Evolutionary conservation across 805 yeast species (phyloP).

Genomic region (Saturnispora sanitii): DNA sequence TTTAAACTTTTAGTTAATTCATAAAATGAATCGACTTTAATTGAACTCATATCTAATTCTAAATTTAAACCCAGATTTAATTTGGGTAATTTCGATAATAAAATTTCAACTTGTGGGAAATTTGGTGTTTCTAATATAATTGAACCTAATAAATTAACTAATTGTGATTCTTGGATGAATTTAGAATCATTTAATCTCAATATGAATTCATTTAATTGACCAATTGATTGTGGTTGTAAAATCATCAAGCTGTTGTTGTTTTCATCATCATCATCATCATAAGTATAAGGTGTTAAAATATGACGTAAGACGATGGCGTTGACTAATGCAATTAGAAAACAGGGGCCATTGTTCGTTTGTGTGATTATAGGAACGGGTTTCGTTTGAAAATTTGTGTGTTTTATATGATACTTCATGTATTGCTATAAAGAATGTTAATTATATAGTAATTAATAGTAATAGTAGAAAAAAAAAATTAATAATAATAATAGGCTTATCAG

Average conservation of each 20-base stretch:
- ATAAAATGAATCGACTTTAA: slow-evolving; percentile 17
- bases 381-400: not conserved
- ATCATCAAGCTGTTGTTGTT: too few species aligned
- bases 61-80: slow-evolving; percentile 58
- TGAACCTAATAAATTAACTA: slow-evolving; percentile 1
- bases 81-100: slow-evolving; percentile 7
- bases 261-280: too few species aligned
- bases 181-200: slow-evolving; percentile 3
- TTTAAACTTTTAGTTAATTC: slow-evolving; percentile 15
- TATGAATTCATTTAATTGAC: not conserved
- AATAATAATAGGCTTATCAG: too few species aligned
- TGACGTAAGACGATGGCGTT: slow-evolving; percentile 39
- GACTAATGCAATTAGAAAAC: slow-evolving; percentile 71
- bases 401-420: slow-evolving; percentile 3
- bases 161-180: not conserved
- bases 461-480: too few species aligned
- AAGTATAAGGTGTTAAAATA: not conserved
- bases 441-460: too few species aligned
- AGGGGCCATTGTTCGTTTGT: slow-evolving; percentile 81
- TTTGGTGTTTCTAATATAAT: slow-evolving; percentile 1
- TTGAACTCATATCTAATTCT: slow-evolving; percentile 54
- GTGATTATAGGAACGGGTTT: slow-evolving; percentile 35
- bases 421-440: too few species aligned
- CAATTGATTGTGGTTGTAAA: too few species aligned
- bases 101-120: not conserved